These are phyloP conservation scores for Yarrowia sp. DNA, from an alignment of 805 yeast genomes.

Conservation along the genomic window DNA sequence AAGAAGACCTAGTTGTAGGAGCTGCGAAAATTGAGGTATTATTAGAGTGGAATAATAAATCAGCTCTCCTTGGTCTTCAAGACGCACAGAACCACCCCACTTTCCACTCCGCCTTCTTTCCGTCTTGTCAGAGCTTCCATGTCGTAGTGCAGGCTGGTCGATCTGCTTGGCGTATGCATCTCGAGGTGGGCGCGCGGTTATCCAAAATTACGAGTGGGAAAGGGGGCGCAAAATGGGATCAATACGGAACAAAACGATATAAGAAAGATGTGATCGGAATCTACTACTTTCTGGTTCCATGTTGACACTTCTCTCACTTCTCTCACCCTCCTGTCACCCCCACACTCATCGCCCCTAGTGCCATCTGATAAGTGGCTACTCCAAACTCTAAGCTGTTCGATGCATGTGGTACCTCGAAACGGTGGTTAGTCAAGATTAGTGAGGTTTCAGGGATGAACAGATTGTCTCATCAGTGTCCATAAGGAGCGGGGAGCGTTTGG, in stretches of 20 bases:
- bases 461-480: background rate
- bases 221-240: too few species aligned
- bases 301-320: too few species aligned
- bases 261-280: too few species aligned
- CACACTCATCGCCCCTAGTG: background rate
- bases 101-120: too few species aligned
- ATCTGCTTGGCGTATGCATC: constrained; percentile 5
- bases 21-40: too few species aligned
- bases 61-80: too few species aligned
- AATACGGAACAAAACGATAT: too few species aligned
- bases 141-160: background rate
- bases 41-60: too few species aligned
- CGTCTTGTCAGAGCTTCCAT: background rate
- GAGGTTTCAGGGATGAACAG: background rate
- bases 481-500: background rate
- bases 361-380: background rate
- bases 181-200: background rate
- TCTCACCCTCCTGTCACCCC: background rate
- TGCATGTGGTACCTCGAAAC: constrained; percentile 8
- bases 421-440: background rate
- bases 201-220: background rate
- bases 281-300: too few species aligned
- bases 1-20: too few species aligned
- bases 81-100: too few species aligned
- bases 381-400: background rate